Conservation (phyloP, 2,329 filamentous ascomycete species). For the Didymella pomorum region DNA sequence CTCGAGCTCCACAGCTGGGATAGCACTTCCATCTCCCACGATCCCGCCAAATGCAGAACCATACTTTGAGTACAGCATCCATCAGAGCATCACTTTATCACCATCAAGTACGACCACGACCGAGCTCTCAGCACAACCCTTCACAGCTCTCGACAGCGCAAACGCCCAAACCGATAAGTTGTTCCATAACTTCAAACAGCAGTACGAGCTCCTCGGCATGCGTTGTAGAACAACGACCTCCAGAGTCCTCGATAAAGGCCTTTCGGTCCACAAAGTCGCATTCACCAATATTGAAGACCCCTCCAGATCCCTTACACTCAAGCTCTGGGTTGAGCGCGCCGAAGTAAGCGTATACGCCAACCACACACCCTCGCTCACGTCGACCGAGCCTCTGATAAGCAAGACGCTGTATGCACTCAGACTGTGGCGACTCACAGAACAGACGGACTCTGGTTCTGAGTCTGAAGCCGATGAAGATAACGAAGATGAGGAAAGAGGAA, state of each 20-base stretch:
- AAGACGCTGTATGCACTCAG: conserved; percentile 35
- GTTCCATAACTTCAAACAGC: conserved; percentile 12
- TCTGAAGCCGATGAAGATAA: neutral
- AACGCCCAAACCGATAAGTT: conserved; percentile 27
- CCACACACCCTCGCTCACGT: neutral
- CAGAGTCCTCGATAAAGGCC: conserved; percentile 24
- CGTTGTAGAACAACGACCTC: conserved; percentile 14
- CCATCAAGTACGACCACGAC: conserved; percentile 1
- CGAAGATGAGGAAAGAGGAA: neutral
- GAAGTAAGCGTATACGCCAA: conserved; percentile 24
- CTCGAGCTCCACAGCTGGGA: neutral
- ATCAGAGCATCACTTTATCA: conserved; percentile 21
- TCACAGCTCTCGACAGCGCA: conserved; percentile 26
- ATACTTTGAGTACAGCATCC: conserved; percentile 38
- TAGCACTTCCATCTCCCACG: neutral
- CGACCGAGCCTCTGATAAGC: conserved; percentile 15
- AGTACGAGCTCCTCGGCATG: conserved; percentile 15
- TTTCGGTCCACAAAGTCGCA: conserved; percentile 11
- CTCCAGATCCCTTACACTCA: conserved; percentile 16
- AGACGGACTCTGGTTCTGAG: neutral
- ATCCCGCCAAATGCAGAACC: conserved; percentile 19
- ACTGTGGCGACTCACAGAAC: conserved; percentile 28
- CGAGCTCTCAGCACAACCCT: conserved; percentile 19
- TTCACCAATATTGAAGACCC: conserved; percentile 25
- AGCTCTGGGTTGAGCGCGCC: conserved; percentile 32